phyloP scores from a whole-genome alignment of 306 rosid species.

The Fragaria nilgerrensis region DNA sequence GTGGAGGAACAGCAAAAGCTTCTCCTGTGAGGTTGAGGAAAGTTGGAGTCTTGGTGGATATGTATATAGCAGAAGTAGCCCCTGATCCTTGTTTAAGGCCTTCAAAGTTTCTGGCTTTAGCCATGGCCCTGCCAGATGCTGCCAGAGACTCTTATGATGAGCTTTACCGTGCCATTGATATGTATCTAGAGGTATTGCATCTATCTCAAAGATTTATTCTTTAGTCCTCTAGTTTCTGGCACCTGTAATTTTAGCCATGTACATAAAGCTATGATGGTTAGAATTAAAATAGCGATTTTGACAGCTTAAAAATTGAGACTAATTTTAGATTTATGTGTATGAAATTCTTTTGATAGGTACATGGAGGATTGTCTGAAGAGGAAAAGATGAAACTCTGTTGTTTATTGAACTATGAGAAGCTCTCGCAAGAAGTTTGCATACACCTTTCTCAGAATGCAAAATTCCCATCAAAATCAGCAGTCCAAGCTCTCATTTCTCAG shows the following conservation, averaged over 20 bases:
- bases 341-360: slow-evolving; percentile 54
- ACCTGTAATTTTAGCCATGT: not conserved
- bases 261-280: not conserved
- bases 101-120: slow-evolving; percentile 70
- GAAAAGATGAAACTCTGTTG: slow-evolving; percentile 69
- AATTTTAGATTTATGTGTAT: not conserved
- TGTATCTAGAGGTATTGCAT: slow-evolving; percentile 75
- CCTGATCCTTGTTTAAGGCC: slow-evolving; percentile 86
- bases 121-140: slow-evolving; percentile 64
- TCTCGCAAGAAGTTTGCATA: slow-evolving; percentile 59
- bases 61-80: slow-evolving; percentile 85
- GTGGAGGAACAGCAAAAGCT: slow-evolving; percentile 24
- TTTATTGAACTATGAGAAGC: slow-evolving; percentile 68
- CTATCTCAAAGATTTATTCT: slow-evolving; percentile 9
- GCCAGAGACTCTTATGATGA: slow-evolving; percentile 80
- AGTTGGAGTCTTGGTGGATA: slow-evolving; percentile 70
- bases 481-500: slow-evolving; percentile 57
- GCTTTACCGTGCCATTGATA: slow-evolving; percentile 77
- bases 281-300: not conserved
- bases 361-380: slow-evolving; percentile 69
- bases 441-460: slow-evolving; percentile 63
- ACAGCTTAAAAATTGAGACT: not conserved
- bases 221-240: not conserved
- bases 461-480: slow-evolving; percentile 66
- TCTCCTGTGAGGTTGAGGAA: slow-evolving; percentile 46